Conservation (phyloP, 1,139 yeast species). For the Pichia sp. region DNA sequence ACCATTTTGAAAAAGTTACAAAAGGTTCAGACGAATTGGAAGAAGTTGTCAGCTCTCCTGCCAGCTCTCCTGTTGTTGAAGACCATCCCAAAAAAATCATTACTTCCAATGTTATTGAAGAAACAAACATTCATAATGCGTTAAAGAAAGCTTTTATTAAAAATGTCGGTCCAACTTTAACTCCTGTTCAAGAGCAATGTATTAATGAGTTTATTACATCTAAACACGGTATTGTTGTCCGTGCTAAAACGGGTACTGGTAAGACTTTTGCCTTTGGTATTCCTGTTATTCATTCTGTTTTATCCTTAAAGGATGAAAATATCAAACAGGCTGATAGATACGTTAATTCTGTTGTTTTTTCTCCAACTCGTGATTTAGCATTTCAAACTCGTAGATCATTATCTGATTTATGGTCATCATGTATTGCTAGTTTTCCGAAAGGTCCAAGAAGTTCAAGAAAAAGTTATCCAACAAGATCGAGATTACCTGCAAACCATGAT, state of each 20-base stretch:
- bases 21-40: not conserved
- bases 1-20: slow-evolving; percentile 1
- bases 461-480: slow-evolving; percentile 1
- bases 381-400: slow-evolving; percentile 69
- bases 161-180: slow-evolving; percentile 37
- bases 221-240: slow-evolving; percentile 62
- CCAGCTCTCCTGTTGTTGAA: too few relatives aligned
- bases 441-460: slow-evolving; percentile 1
- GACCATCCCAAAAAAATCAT: slow-evolving; percentile 9
- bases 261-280: slow-evolving; percentile 84
- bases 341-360: slow-evolving; percentile 59
- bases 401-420: slow-evolving; percentile 10
- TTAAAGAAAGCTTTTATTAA: slow-evolving; percentile 25
- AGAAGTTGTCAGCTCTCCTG: too few relatives aligned
- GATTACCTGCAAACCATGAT: slow-evolving; percentile 1
- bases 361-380: slow-evolving; percentile 93
- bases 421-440: not conserved
- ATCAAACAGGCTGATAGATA: slow-evolving; percentile 16
- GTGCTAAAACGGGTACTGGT: slow-evolving; percentile 96
- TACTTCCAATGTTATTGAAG: slow-evolving; percentile 21
- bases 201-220: slow-evolving; percentile 55
- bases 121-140: slow-evolving; percentile 22
- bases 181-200: slow-evolving; percentile 76
- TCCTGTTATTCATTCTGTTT: slow-evolving; percentile 62
- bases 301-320: slow-evolving; percentile 29